These are phyloP conservation scores for Phytophthora tubulina DNA, from an alignment of 352 stramenopile genomes.

Conservation along the genomic window DNA sequence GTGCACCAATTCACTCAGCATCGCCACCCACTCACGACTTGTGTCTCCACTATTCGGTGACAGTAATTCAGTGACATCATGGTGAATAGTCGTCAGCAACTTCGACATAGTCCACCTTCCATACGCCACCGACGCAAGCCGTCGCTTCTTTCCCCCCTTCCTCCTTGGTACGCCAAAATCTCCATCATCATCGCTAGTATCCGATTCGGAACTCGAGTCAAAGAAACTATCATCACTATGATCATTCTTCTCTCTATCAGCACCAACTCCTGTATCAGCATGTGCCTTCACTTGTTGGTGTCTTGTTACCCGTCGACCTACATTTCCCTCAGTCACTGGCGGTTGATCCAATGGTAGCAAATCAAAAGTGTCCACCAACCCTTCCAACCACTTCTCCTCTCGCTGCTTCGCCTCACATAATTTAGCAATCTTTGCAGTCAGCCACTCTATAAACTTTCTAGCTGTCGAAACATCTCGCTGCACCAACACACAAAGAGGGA, in stretches of 20 bases:
- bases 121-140: constrained; percentile 32
- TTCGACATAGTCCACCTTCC: constrained; percentile 61
- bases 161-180: constrained; percentile 4
- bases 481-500: constrained; percentile 71
- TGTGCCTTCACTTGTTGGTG: constrained; percentile 19
- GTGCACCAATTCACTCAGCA: constrained; percentile 47
- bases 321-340: constrained; percentile 19
- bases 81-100: constrained; percentile 49
- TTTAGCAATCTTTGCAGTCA: constrained; percentile 61
- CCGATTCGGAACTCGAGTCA: constrained; percentile 24
- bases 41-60: constrained; percentile 23
- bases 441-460: constrained; percentile 72
- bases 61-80: constrained; percentile 38
- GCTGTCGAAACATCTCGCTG: constrained; percentile 63
- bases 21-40: constrained; percentile 36
- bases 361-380: constrained; percentile 61
- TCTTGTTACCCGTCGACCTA: constrained; percentile 30
- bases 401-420: constrained; percentile 41
- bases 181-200: constrained; percentile 16
- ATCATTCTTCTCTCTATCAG: constrained; percentile 5
- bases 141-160: constrained; percentile 6
- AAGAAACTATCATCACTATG: constrained; percentile 18
- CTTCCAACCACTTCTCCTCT: constrained; percentile 69
- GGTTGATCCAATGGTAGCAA: constrained; percentile 38
- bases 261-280: neutral